These are phyloP conservation scores for Vicia villosa DNA, from an alignment of 306 rosid species.

Conservation along the genomic window DNA sequence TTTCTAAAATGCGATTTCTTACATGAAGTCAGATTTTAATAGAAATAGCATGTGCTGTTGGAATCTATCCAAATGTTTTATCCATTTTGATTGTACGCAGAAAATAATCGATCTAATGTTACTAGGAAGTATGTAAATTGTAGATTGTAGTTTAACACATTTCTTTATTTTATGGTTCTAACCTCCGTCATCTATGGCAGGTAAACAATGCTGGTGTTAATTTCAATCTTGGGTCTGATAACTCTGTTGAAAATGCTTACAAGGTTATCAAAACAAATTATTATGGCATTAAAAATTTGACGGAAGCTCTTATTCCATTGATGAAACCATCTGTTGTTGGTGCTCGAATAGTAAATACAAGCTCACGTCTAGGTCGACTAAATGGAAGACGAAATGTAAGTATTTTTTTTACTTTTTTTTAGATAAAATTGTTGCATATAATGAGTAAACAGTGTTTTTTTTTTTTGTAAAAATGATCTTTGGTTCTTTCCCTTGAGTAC, in stretches of 20 bases:
- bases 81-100: conserved; percentile 9
- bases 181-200: conserved; percentile 25
- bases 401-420: not conserved
- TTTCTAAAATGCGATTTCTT: conserved; percentile 29
- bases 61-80: not conserved
- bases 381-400: conserved; percentile 90
- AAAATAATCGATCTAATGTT: not conserved
- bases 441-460: no score
- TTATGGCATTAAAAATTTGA: conserved; percentile 38
- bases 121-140: not conserved
- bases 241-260: conserved; percentile 43
- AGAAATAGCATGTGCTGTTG: not conserved
- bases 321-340: conserved; percentile 42
- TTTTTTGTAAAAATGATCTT: no score
- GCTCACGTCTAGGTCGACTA: conserved; percentile 63
- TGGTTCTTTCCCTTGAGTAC: no score
- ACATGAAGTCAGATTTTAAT: not conserved
- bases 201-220: conserved; percentile 48
- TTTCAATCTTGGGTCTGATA: conserved; percentile 47
- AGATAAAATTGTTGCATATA: no score
- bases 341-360: conserved; percentile 43
- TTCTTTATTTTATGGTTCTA: conserved; percentile 26
- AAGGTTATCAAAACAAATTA: conserved; percentile 43
- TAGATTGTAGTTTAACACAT: not conserved
- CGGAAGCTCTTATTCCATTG: conserved; percentile 41